A percentile compares a stretch with the other conserved stretches of the same genome.
Conservation (phyloP, 176 grass and related monocot genomes). For the maize (Zea mays) region DNA sequence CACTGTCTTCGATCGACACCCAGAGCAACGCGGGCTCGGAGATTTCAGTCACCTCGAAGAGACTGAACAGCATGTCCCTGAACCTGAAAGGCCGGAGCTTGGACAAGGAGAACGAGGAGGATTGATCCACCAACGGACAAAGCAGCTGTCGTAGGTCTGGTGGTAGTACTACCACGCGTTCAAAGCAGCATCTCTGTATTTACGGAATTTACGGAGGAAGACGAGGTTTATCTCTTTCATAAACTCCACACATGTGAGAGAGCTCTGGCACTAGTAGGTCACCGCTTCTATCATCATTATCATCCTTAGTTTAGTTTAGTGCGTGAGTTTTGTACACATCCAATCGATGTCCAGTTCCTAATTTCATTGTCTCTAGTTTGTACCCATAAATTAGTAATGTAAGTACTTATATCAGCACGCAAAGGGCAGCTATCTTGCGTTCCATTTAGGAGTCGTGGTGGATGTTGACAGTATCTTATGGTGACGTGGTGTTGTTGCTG, state of each 20-base stretch:
- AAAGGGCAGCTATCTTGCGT: neutral
- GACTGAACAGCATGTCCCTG: conserved; percentile 28
- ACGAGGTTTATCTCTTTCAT: too few relatives aligned
- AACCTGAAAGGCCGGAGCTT: conserved; percentile 51
- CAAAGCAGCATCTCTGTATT: too few relatives aligned
- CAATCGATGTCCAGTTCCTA: conserved; percentile 16
- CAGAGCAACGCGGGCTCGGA: conserved; percentile 48
- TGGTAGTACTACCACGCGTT: too few relatives aligned
- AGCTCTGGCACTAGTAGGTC: too few relatives aligned
- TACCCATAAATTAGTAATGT: neutral
- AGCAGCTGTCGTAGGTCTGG: too few relatives aligned
- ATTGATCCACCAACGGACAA: neutral
- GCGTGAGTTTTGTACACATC: neutral
- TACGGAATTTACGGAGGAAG: too few relatives aligned
- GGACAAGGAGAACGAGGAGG: conserved; percentile 60
- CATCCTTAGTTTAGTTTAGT: neutral
- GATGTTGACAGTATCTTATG: conserved; percentile 32
- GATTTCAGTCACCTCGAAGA: conserved; percentile 25
- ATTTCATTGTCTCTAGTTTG: conserved; percentile 17
- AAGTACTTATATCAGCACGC: neutral
- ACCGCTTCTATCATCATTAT: too few relatives aligned
- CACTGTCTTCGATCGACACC: conserved; percentile 55
- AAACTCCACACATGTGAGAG: too few relatives aligned
- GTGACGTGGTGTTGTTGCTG: neutral
- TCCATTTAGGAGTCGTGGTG: neutral